Conservation (phyloP, 192 early-diverging fungal genomes). For the Backusella sp. region DNA sequence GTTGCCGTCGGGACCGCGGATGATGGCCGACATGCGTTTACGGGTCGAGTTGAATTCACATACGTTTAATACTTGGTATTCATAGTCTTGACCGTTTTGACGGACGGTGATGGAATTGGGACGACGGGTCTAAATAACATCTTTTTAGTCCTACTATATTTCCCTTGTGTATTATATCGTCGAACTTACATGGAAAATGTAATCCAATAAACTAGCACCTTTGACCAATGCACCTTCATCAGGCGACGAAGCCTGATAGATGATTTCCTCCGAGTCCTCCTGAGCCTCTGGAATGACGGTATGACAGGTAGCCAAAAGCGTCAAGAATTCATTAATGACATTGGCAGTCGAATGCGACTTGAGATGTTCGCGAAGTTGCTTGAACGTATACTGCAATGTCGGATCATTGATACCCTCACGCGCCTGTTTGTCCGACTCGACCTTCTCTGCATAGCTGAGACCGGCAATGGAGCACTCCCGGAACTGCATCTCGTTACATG, state of each 20-base stretch:
- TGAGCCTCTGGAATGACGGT: constrained; percentile 93
- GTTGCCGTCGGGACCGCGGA: constrained; percentile 75
- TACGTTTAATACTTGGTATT: constrained; percentile 92
- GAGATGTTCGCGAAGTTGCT: constrained; percentile 62
- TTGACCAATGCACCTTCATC: constrained; percentile 94
- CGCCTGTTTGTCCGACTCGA: constrained; percentile 86
- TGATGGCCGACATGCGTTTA: constrained; percentile 95
- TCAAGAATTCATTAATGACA: constrained; percentile 89
- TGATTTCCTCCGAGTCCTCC: constrained; percentile 63
- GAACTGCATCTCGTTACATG: constrained; percentile 69
- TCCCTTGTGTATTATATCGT: no score
- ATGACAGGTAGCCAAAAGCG: constrained; percentile 89
- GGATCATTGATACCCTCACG: constrained; percentile 63
- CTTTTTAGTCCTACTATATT: neutral
- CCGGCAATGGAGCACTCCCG: constrained; percentile 92
- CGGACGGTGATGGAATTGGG: constrained; percentile 56
- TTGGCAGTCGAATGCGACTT: constrained; percentile 56
- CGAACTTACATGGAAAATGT: constrained; percentile 53
- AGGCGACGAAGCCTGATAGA: constrained; percentile 94
- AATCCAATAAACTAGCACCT: constrained; percentile 66
- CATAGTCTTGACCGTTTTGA: constrained; percentile 45
- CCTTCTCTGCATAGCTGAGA: constrained; percentile 82
- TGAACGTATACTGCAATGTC: constrained; percentile 65
- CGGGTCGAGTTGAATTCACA: constrained; percentile 99
- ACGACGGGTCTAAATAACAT: constrained; percentile 44